A percentile compares a stretch with the other conserved stretches of the same genome.
Evolutionary conservation across 2,329 filamentous ascomycete genomes (phyloP).

Genomic region (Alternaria alternata): DNA sequence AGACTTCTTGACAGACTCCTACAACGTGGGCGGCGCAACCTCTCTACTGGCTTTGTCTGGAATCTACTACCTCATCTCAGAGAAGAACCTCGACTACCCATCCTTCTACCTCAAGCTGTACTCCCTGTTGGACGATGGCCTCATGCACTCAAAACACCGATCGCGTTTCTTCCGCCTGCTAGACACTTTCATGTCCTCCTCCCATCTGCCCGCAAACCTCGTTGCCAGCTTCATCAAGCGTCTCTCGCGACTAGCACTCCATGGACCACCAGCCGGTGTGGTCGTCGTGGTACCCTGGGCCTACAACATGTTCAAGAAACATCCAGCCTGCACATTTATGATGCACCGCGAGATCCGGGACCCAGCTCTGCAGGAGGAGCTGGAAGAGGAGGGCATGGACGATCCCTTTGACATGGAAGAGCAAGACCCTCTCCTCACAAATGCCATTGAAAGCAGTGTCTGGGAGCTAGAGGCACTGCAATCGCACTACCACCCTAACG

Average conservation of each 20-base stretch:
- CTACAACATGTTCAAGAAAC: slow-evolving; percentile 91
- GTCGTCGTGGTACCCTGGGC: slow-evolving; percentile 91
- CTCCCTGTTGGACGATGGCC: slow-evolving; percentile 82
- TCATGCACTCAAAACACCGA: slow-evolving; percentile 93
- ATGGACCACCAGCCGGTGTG: slow-evolving; percentile 87
- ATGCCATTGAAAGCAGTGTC: slow-evolving; percentile 88
- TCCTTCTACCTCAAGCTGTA: slow-evolving; percentile 95
- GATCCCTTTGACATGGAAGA: slow-evolving; percentile 84
- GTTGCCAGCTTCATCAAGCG: slow-evolving; percentile 97
- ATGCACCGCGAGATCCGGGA: slow-evolving; percentile 78
- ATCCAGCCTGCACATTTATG: slow-evolving; percentile 95
- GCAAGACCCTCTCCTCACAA: slow-evolving; percentile 81
- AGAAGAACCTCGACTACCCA: slow-evolving; percentile 95
- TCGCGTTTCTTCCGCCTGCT: slow-evolving; percentile 92
- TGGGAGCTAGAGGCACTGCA: slow-evolving; percentile 95
- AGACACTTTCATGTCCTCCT: slow-evolving; percentile 88
- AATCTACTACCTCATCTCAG: slow-evolving; percentile 91
- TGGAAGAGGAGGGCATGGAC: slow-evolving; percentile 69
- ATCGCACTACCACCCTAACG: slow-evolving; percentile 95
- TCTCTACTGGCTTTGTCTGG: slow-evolving; percentile 90
- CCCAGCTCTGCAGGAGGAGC: slow-evolving; percentile 62
- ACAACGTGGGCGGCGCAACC: slow-evolving; percentile 83
- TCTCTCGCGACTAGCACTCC: slow-evolving; percentile 83
- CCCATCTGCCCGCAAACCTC: slow-evolving; percentile 87
- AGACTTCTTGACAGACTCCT: slow-evolving; percentile 96